Evolutionary conservation across 306 rosid species (phyloP).

Genomic region (Vicia villosa): DNA sequence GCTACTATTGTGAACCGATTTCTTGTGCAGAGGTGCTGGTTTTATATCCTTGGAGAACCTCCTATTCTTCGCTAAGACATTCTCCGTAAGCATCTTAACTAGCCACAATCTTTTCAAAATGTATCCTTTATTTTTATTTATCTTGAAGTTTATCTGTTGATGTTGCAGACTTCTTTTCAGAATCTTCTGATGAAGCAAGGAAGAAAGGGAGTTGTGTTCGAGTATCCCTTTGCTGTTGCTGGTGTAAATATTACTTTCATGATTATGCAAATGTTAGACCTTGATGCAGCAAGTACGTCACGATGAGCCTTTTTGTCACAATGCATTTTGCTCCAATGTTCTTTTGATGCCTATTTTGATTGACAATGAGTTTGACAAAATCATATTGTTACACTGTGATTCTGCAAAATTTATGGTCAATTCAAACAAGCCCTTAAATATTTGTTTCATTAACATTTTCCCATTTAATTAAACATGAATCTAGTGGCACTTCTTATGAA

Average conservation of each 20-base stretch:
- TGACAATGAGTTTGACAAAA: neutral
- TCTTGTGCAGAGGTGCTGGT: constrained; percentile 78
- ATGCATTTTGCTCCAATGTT: constrained; percentile 9
- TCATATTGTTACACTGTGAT: neutral
- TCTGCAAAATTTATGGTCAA: neutral
- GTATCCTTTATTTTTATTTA: neutral
- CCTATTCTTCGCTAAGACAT: constrained; percentile 80
- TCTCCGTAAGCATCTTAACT: constrained; percentile 56
- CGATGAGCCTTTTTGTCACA: constrained; percentile 8
- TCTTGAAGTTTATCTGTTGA: constrained; percentile 5
- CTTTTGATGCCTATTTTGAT: neutral
- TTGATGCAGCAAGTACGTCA: constrained; percentile 64
- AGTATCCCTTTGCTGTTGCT: constrained; percentile 89
- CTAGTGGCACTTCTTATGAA: neutral
- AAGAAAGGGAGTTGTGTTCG: constrained; percentile 73
- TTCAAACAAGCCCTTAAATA: neutral
- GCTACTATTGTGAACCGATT: constrained; percentile 25
- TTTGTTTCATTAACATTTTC: constrained; percentile 12
- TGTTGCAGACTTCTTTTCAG: constrained; percentile 68
- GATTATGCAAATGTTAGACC: constrained; percentile 93
- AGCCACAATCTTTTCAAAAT: neutral
- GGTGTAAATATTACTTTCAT: constrained; percentile 89
- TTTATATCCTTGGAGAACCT: constrained; percentile 95
- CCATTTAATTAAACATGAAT: constrained; percentile 11
- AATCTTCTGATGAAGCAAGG: constrained; percentile 70